phyloP scores from a whole-genome alignment of 163 green algal species.

The Scenedesmus sp. region DNA sequence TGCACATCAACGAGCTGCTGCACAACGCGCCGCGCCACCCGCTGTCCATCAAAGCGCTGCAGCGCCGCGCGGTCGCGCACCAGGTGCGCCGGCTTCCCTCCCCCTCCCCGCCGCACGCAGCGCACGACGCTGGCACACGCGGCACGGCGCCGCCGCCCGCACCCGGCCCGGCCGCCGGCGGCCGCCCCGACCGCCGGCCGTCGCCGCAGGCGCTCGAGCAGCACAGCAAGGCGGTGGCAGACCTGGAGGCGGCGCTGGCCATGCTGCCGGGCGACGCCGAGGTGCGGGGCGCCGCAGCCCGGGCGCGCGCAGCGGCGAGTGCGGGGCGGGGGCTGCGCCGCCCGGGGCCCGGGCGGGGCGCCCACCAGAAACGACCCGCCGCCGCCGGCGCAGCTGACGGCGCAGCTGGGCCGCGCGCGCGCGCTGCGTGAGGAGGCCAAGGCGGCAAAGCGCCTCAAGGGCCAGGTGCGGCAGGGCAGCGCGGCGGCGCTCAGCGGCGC shows the following conservation, averaged over 20 bases:
- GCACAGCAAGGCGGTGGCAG: slow-evolving; percentile 53
- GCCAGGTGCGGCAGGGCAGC: neutral
- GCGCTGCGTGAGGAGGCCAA: slow-evolving; percentile 35
- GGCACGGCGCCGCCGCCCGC: too few relatives aligned
- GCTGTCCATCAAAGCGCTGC: slow-evolving; percentile 77
- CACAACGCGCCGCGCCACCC: slow-evolving; percentile 65
- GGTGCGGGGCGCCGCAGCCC: neutral
- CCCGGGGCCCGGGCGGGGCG: neutral
- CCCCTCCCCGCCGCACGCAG: too few relatives aligned
- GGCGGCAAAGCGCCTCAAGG: slow-evolving; percentile 10
- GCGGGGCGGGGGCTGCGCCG: neutral
- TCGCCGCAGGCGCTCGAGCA: slow-evolving; percentile 57
- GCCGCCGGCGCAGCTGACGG: slow-evolving; percentile 20
- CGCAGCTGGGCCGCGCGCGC: slow-evolving; percentile 41
- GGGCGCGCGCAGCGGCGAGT: neutral
- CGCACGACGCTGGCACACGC: too few relatives aligned
- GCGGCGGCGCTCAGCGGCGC: neutral
- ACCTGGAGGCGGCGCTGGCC: slow-evolving; percentile 60
- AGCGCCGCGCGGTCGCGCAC: slow-evolving; percentile 66
- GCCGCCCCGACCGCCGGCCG: too few relatives aligned
- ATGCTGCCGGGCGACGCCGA: slow-evolving; percentile 60
- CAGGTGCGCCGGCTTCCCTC: slow-evolving; percentile 46
- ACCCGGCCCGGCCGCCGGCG: too few relatives aligned
- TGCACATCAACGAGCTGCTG: slow-evolving; percentile 75
- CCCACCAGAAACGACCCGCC: too few relatives aligned